phyloP scores from a whole-genome alignment of 345 rosid genomes.

The Cardamine occulta region DNA sequence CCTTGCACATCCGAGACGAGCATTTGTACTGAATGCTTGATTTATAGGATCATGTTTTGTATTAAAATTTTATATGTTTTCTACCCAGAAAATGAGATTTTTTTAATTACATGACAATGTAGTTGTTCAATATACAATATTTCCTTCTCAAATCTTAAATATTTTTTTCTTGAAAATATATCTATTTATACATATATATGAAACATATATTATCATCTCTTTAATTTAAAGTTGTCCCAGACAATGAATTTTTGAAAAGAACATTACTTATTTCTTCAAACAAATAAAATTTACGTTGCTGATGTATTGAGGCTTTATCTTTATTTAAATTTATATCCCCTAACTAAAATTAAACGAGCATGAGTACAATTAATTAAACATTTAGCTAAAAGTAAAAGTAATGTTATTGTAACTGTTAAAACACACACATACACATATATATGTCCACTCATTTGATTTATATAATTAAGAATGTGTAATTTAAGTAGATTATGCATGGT shows the following conservation, averaged over 20 bases:
- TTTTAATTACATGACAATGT: neutral
- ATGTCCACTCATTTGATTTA: neutral
- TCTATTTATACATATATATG: too few species aligned
- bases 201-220: too few species aligned
- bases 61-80: neutral
- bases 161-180: too few species aligned
- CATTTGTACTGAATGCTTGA: neutral
- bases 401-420: neutral
- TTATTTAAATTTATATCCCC: neutral
- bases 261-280: too few species aligned
- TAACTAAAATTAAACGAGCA: too few species aligned
- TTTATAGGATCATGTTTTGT: neutral
- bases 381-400: neutral
- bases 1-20: neutral
- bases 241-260: too few species aligned
- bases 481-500: neutral
- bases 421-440: neutral
- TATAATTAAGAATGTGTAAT: conserved; percentile 1
- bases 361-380: too few species aligned
- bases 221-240: too few species aligned
- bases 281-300: neutral
- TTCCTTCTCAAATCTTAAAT: too few species aligned
- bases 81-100: neutral
- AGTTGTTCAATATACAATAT: too few species aligned
- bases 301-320: neutral